Conservation (phyloP, 805 yeast species). For the Cyberlindnera americana region DNA sequence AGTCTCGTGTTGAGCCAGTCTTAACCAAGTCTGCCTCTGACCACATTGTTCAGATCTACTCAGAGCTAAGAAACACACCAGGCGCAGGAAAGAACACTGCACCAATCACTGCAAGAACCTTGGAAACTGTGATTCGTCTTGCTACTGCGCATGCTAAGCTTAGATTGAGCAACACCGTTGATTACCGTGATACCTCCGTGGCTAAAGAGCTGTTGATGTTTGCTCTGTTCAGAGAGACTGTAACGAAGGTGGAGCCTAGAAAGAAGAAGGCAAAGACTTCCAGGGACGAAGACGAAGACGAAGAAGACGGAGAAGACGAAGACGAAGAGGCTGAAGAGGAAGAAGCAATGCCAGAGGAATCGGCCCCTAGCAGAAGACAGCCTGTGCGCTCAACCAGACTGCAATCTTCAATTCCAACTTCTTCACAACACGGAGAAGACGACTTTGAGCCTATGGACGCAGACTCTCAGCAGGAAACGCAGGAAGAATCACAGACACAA, state of each 20-base stretch:
- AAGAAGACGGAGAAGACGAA: background rate
- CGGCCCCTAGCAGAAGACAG: too few relatives aligned
- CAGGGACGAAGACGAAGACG: background rate
- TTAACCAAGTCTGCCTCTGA: slow-evolving; percentile 74
- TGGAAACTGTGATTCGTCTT: slow-evolving; percentile 91
- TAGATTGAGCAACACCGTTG: slow-evolving; percentile 74
- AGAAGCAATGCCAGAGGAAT: slow-evolving; percentile 1
- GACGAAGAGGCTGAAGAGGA: slow-evolving; percentile 8
- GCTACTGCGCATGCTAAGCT: slow-evolving; percentile 97
- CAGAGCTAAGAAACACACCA: slow-evolving; percentile 76
- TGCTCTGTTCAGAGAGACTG: slow-evolving; percentile 78
- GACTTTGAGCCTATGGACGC: slow-evolving; percentile 12
- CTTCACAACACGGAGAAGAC: slow-evolving; percentile 17
- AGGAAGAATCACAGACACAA: slow-evolving; percentile 8
- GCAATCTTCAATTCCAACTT: slow-evolving; percentile 6
- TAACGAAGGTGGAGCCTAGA: slow-evolving; percentile 28
- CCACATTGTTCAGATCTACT: slow-evolving; percentile 74
- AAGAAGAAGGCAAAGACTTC: slow-evolving; percentile 34
- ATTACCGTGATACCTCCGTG: slow-evolving; percentile 71
- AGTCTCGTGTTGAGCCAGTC: slow-evolving; percentile 79
- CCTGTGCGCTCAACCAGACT: slow-evolving; percentile 3
- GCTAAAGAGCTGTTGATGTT: slow-evolving; percentile 84
- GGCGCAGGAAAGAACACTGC: slow-evolving; percentile 71
- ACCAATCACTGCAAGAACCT: slow-evolving; percentile 97
- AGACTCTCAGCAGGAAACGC: slow-evolving; percentile 10